Evolutionary conservation across 2,329 filamentous ascomycete species (phyloP).

Genomic region (Cladosporium sp.): DNA sequence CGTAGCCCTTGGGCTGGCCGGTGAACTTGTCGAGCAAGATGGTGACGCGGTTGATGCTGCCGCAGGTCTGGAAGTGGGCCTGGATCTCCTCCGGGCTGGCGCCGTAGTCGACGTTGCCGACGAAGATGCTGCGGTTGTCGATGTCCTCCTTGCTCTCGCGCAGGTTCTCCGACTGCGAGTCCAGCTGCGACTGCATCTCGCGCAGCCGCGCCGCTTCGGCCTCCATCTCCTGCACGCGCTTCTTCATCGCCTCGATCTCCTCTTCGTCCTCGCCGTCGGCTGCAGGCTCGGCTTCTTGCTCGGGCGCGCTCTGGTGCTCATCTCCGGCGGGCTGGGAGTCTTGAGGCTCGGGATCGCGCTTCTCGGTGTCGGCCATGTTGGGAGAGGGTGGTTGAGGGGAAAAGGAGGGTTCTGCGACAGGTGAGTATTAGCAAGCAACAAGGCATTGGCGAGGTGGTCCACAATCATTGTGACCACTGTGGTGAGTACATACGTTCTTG

Average conservation of each 20-base stretch:
- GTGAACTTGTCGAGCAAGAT: constrained; percentile 98
- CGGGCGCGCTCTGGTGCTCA: not conserved
- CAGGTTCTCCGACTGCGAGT: constrained; percentile 77
- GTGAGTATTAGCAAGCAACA: constrained; percentile 2
- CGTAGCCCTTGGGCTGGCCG: constrained; percentile 98
- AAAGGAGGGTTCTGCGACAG: not conserved
- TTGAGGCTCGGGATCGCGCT: constrained; percentile 6
- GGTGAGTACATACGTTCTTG: no score
- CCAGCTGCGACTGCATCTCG: constrained; percentile 59
- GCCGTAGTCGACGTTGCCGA: constrained; percentile 97
- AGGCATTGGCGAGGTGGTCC: no score
- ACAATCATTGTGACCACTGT: no score
- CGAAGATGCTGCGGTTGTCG: constrained; percentile 93
- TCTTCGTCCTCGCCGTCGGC: constrained; percentile 33
- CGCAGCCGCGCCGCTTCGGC: constrained; percentile 56
- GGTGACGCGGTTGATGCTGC: constrained; percentile 95
- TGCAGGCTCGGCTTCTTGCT: constrained; percentile 13
- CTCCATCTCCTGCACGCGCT: constrained; percentile 53
- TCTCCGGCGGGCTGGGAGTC: constrained; percentile 7
- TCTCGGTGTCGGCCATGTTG: constrained; percentile 10
- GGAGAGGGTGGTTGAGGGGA: not conserved
- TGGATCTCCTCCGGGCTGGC: constrained; percentile 97
- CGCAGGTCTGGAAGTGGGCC: constrained; percentile 95
- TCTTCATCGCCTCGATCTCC: constrained; percentile 49
- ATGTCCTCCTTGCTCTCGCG: constrained; percentile 94